phyloP scores from a whole-genome alignment of 805 yeast genomes.

The Yarrowia sp. region DNA sequence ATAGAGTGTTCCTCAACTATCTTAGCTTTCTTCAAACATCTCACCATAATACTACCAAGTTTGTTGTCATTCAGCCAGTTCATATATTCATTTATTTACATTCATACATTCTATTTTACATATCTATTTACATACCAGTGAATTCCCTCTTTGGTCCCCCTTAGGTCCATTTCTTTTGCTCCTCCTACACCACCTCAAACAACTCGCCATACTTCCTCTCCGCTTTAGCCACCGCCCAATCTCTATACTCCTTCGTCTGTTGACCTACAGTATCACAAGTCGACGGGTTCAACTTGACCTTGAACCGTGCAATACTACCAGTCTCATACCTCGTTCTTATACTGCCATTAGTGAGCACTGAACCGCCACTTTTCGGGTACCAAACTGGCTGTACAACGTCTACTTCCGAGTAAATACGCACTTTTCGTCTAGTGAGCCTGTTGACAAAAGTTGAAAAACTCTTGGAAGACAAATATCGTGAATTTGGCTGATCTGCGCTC shows the following conservation, averaged over 20 bases:
- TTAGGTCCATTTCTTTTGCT: too few relatives aligned
- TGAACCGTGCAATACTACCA: neutral
- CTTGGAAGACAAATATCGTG: neutral
- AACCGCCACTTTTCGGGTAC: slow-evolving; percentile 18
- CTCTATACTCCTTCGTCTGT: slow-evolving; percentile 2
- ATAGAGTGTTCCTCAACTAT: too few relatives aligned
- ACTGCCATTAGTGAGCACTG: slow-evolving; percentile 6
- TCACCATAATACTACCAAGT: too few relatives aligned
- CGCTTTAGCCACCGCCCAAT: slow-evolving; percentile 12
- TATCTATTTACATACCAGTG: too few relatives aligned
- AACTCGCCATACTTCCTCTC: slow-evolving; percentile 10
- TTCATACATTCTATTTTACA: too few relatives aligned
- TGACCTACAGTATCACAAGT: slow-evolving; percentile 4
- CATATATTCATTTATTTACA: too few relatives aligned
- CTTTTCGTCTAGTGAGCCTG: neutral
- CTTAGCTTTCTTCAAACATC: too few relatives aligned
- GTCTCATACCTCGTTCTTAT: neutral
- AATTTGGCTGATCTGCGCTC: neutral
- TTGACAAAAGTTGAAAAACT: neutral
- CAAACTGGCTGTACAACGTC: slow-evolving; percentile 6
- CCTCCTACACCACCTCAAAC: neutral
- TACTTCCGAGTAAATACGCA: neutral
- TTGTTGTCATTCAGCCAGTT: too few relatives aligned
- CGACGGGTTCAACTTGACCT: slow-evolving; percentile 4
- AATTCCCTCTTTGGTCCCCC: too few relatives aligned